Evolutionary conservation across 1,139 yeast species (phyloP), one percentile per base, ranked within the genome.

Genomic region (Hemisphaericaspora lyxosophila): DNA sequence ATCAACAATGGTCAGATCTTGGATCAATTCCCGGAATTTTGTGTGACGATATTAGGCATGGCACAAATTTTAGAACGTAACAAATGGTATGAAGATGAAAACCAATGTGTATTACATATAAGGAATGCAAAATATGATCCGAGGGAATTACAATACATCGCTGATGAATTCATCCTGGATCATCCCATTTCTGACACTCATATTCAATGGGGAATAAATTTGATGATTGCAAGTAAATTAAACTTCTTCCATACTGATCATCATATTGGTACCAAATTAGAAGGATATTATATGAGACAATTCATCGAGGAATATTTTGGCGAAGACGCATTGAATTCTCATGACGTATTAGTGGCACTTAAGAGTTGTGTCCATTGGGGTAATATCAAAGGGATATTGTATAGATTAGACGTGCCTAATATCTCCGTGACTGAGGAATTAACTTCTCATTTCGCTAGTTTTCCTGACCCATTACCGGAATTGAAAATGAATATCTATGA

Each of bases 351-450:
- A 41, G 62, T 70, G 27, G 78, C 81, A 0, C 57, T 77, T 31
- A 70, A 76, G 45, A 73, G 78, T 33, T 75, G 76, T 46, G 75
- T 73, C 14, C 81, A 77, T 52, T 77, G 82, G 82, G 78, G 78
- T 14, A 71, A 74, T 36, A 75, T 73, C 36, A 66, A 68, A 43
- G 79, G 80, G 4, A 57, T 75, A 7, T 55, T 77, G 33, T 62
- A 67, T 46, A 66, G 64, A 43, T 51, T 76, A 34, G 69, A 64
- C 2, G 62, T 76, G 2, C 75, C 75, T 9, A 61, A 69, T 36
- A 49, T 76, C 27, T 54, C 58, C 26, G 49, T 71, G 0, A 59
- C 62, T 23, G 55, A 54, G 5, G 62, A 58, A 13, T 52, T 70
- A 27, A 49, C 46, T n/a, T 43, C 48, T 22, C 50, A 49, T 20